Evolutionary conservation across 2,329 filamentous ascomycete species (phyloP), one percentile per base, ranked within the genome.

Genomic region (Sarocladium oryzae): DNA sequence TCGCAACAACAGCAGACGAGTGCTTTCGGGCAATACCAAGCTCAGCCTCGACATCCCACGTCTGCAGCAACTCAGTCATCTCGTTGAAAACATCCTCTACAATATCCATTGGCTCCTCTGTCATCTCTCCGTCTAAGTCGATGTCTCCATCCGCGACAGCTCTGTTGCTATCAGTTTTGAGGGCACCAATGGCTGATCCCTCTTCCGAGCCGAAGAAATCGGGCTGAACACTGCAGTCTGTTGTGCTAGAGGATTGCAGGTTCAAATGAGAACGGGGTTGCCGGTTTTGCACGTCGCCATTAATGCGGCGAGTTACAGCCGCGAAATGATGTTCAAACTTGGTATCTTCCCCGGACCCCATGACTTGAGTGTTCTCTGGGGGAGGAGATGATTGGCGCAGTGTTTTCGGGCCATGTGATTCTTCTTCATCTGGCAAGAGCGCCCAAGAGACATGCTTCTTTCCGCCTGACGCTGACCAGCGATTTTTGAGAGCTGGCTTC

Each of bases 311-410:
- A n/a, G 43, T 13, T 16, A 48, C 28, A 1, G 66, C 67, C 24
- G 68, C 65, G 55, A 79, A 79, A 56, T 79, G 75, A n/a, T 68
- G 68, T 16, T 60, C 63, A 48, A 77, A 79, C 48, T 65, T 69
- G 28, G 65, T 59, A 49, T 67, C 64, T 7, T 64, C 61, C 2
- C 61, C 64, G 2, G 60, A 61, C 2, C 64, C 66, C 5, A 73
- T 57, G 7, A 69, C 61, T 20, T 63, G 57, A 2, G 63, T 56
- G 9, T 57, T 60, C 8, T 64, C 58, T 6, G 75, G 75, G 2
- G 75, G 75, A 5, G 76, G 75, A 7, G 75, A 77, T 6, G 63
- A 57, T 6, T 61, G 62, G 28, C 64, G 62, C 8, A 35, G 26
- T 30, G 51, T 52, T n/a, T 16, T 16, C 43, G 40, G 49, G 28